Percentiles rank a stretch among this genome's conserved stretches.
phyloP scores from a whole-genome alignment of 805 yeast genomes.

The Nakazawaea wickerhamii region DNA sequence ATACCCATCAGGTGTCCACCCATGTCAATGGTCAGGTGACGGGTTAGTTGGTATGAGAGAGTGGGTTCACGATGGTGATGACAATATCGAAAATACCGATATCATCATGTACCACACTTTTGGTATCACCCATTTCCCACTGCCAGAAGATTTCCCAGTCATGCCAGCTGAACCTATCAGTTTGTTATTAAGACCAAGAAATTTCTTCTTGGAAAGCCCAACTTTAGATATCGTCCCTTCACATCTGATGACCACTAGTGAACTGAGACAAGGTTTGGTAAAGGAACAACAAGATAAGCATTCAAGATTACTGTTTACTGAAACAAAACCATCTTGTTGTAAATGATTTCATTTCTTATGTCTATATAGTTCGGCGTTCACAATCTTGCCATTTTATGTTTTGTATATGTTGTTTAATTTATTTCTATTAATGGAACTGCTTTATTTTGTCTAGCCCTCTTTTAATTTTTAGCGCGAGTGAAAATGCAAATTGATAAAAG shows the following conservation, averaged over 20 bases:
- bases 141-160: constrained; percentile 72
- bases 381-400: not conserved
- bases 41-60: constrained; percentile 47
- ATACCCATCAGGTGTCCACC: constrained; percentile 64
- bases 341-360: not conserved
- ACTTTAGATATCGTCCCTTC: constrained; percentile 61
- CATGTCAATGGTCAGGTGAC: constrained; percentile 54
- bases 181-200: constrained; percentile 58
- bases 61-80: constrained; percentile 50
- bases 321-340: constrained; percentile 19
- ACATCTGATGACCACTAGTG: constrained; percentile 30
- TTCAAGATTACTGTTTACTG: constrained; percentile 36
- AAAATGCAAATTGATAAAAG: not conserved
- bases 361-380: not conserved
- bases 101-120: constrained; percentile 64
- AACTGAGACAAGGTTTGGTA: constrained; percentile 27
- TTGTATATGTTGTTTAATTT: not conserved
- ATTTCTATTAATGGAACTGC: too few relatives aligned
- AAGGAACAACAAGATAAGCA: constrained; percentile 32
- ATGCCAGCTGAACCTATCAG: constrained; percentile 71
- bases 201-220: constrained; percentile 62
- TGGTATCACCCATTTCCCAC: constrained; percentile 69
- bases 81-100: constrained; percentile 49
- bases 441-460: too few relatives aligned
- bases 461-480: not conserved